These are phyloP conservation scores for Globisporangium camurandrum DNA, from an alignment of 352 stramenopile genomes.

Conservation along the genomic window DNA sequence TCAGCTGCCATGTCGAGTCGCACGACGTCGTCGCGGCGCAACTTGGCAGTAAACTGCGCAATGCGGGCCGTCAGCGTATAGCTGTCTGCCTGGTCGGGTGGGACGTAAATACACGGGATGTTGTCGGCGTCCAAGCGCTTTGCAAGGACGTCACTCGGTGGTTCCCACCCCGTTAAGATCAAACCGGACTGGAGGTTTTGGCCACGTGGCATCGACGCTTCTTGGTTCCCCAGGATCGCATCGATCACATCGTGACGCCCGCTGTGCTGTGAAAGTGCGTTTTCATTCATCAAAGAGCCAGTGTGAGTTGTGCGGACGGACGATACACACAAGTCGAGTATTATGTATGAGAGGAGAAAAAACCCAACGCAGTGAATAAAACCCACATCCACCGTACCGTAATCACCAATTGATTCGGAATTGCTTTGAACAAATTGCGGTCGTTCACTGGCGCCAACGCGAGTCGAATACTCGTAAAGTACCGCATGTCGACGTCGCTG, in stretches of 20 bases:
- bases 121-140: constrained; percentile 68
- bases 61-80: constrained; percentile 81
- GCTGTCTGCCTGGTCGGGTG: constrained; percentile 76
- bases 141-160: constrained; percentile 55
- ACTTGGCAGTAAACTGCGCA: constrained; percentile 75
- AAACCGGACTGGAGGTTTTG: constrained; percentile 65
- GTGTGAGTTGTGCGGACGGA: not conserved
- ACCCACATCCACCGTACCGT: too few relatives aligned
- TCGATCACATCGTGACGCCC: constrained; percentile 78
- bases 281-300: too few relatives aligned
- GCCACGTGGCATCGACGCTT: constrained; percentile 54
- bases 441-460: constrained; percentile 69
- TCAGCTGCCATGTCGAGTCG: constrained; percentile 73
- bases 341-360: too few relatives aligned
- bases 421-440: constrained; percentile 79
- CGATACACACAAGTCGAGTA: not conserved
- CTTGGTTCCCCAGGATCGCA: constrained; percentile 80
- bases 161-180: constrained; percentile 82
- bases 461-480: constrained; percentile 81
- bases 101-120: constrained; percentile 85
- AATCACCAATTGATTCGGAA: constrained; percentile 81
- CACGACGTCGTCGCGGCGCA: constrained; percentile 63
- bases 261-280: constrained; percentile 74
- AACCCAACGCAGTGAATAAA: too few relatives aligned
- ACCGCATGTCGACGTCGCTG: constrained; percentile 61